Evolutionary conservation across 163 green algal genomes (phyloP).

Genomic region (Coccomyxa subellipsoidea): DNA sequence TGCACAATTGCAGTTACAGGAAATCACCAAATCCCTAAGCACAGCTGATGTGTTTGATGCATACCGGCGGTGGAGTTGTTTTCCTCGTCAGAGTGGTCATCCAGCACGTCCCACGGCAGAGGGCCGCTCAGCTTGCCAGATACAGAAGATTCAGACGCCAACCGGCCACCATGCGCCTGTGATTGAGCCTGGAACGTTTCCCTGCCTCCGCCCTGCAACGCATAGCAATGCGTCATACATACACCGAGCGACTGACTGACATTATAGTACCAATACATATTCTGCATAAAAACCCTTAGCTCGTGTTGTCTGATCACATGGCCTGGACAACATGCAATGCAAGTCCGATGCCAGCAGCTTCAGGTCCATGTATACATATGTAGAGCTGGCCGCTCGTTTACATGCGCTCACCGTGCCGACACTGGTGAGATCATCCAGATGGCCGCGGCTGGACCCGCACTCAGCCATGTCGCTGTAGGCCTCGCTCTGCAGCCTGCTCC

Average conservation of each 20-base stretch:
- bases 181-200: neutral
- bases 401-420: neutral
- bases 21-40: too few relatives aligned
- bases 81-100: constrained; percentile 1
- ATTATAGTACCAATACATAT: too few relatives aligned
- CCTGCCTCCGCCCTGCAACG: too few relatives aligned
- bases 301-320: too few relatives aligned
- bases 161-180: neutral
- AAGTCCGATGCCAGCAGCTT: too few relatives aligned
- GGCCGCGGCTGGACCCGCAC: neutral
- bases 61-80: neutral
- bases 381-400: neutral
- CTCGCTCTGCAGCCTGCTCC: neutral
- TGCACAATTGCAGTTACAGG: too few relatives aligned
- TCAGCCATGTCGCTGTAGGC: neutral
- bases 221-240: too few relatives aligned
- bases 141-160: neutral
- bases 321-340: too few relatives aligned
- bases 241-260: too few relatives aligned
- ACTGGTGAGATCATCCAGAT: neutral
- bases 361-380: neutral
- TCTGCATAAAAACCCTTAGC: too few relatives aligned
- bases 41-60: too few relatives aligned
- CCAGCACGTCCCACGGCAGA: constrained; percentile 3
- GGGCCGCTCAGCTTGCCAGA: neutral